These are phyloP conservation scores for Quercus ilex DNA, from an alignment of 306 rosid species.

Conservation along the genomic window DNA sequence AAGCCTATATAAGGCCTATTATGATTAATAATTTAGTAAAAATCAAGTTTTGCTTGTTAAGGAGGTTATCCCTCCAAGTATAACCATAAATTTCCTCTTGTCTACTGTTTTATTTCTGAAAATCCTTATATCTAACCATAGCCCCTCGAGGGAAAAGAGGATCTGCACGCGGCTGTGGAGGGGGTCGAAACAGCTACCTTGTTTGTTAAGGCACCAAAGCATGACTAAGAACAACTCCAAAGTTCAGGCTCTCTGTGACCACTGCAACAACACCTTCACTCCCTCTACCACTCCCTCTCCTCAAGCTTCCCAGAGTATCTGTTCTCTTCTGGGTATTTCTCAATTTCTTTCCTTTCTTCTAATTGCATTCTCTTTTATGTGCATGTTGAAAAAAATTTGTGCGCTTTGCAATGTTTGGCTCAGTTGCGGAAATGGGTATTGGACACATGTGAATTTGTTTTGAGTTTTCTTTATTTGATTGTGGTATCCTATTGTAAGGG, in stretches of 20 bases:
- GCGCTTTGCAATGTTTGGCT: background rate
- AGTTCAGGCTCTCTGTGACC: constrained; percentile 65
- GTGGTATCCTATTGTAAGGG: background rate
- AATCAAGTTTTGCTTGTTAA: too few species aligned
- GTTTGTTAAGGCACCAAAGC: too few species aligned
- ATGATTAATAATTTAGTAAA: too few species aligned
- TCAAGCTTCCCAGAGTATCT: constrained; percentile 45
- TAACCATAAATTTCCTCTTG: too few species aligned
- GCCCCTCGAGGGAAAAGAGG: too few species aligned
- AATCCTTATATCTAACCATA: too few species aligned
- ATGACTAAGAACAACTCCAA: constrained; percentile 53
- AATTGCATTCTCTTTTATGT: too few species aligned
- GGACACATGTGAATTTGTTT: background rate
- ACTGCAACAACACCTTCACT: constrained; percentile 55
- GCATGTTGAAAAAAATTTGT: background rate
- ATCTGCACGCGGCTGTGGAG: too few species aligned
- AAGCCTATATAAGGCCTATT: too few species aligned
- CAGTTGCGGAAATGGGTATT: constrained; percentile 6
- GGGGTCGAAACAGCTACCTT: too few species aligned
- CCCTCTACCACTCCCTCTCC: constrained; percentile 53
- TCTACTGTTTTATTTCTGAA: too few species aligned
- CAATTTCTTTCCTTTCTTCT: background rate
- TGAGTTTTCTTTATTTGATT: background rate
- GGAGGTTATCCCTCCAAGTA: too few species aligned
- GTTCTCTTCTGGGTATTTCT: constrained; percentile 66